Percentiles rank a stretch among this genome's conserved stretches.
Conservation (phyloP, 331 rosid species). For the Malus hybrid region DNA sequence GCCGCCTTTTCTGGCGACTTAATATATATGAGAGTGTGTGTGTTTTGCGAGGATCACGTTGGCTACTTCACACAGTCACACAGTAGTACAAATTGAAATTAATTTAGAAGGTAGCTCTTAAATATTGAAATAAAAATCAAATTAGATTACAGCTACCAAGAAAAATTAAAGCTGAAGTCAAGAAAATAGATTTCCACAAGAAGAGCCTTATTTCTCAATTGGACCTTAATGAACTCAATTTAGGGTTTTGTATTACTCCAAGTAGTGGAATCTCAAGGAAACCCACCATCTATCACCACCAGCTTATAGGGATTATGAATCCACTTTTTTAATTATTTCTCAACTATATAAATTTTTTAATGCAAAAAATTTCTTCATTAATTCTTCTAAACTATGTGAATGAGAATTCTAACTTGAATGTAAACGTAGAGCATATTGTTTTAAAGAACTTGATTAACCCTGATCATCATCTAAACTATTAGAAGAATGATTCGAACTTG, state of each 20-base stretch:
- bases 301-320: conserved; percentile 41
- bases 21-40: conserved; percentile 18
- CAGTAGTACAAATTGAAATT: background rate
- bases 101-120: background rate
- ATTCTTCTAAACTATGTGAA: too few species aligned
- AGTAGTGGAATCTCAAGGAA: conserved; percentile 62
- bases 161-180: conserved; percentile 32
- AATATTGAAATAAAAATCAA: conserved; percentile 22
- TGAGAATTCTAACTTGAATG: too few species aligned
- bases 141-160: conserved; percentile 34
- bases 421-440: fast-evolving
- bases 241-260: conserved; percentile 10
- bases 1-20: conserved; percentile 83
- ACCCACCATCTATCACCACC: conserved; percentile 12
- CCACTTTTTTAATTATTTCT: conserved; percentile 16
- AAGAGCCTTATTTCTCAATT: conserved; percentile 8
- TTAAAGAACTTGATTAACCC: too few species aligned
- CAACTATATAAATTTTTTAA: background rate
- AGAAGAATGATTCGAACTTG: too few species aligned
- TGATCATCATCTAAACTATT: too few species aligned
- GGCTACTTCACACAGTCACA: conserved; percentile 7
- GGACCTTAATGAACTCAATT: conserved; percentile 14
- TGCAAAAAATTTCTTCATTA: too few species aligned
- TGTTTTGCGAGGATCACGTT: conserved; percentile 26
- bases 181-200: conserved; percentile 11